Conservation (phyloP, 495 filamentous ascomycete genomes). For the Hypoxylon subgilvum region DNA sequence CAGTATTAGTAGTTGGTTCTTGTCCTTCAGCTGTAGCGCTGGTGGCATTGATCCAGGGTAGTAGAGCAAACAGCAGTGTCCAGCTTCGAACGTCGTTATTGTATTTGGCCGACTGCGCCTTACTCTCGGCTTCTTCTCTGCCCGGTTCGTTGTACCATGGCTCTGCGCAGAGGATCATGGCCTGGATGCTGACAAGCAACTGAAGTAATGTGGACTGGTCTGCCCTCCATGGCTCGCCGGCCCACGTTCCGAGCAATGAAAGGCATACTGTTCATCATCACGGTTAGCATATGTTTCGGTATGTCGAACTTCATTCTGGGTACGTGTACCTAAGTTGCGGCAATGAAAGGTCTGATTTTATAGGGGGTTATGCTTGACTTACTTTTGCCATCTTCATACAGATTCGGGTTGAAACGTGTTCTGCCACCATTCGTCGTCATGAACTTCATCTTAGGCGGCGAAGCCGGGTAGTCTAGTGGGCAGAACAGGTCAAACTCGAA, state of each 20-base stretch:
- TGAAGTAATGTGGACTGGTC: slow-evolving; percentile 62
- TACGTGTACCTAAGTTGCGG: too few species aligned
- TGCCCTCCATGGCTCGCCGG: slow-evolving; percentile 60
- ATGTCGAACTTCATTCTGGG: background rate
- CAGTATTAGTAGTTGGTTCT: background rate
- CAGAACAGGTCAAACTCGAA: slow-evolving; percentile 68
- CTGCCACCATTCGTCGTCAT: slow-evolving; percentile 55
- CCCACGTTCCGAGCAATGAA: slow-evolving; percentile 65
- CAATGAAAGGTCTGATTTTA: background rate
- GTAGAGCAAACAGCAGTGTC: slow-evolving; percentile 55
- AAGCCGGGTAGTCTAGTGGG: slow-evolving; percentile 52
- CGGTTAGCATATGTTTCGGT: slow-evolving; percentile 27
- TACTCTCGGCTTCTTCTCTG: slow-evolving; percentile 38
- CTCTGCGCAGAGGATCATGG: slow-evolving; percentile 64
- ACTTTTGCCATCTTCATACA: slow-evolving; percentile 63
- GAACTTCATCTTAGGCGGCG: slow-evolving; percentile 59
- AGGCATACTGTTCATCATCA: slow-evolving; percentile 55
- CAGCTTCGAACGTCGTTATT: slow-evolving; percentile 45
- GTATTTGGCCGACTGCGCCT: slow-evolving; percentile 39
- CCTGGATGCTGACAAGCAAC: slow-evolving; percentile 66
- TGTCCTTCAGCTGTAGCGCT: slow-evolving; percentile 5
- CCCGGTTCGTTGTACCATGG: slow-evolving; percentile 68
- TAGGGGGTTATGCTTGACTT: slow-evolving; percentile 16
- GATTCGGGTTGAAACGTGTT: slow-evolving; percentile 63
- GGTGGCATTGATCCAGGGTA: slow-evolving; percentile 52